Percentiles rank a stretch among this genome's conserved stretches.
Conservation (phyloP, 805 yeast genomes). For the Diddensiella santjacobensis region DNA sequence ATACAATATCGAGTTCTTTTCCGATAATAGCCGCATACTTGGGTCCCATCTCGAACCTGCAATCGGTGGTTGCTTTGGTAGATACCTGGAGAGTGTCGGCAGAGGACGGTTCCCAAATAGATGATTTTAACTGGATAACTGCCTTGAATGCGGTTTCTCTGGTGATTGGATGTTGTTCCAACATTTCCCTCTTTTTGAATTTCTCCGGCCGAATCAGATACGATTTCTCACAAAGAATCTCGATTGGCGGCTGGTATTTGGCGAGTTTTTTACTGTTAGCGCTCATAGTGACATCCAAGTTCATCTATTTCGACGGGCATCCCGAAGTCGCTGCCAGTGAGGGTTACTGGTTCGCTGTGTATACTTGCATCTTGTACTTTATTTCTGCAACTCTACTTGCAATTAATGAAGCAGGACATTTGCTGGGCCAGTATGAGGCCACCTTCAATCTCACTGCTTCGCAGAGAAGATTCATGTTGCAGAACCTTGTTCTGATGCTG, state of each 20-base stretch:
- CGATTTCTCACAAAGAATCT: constrained; percentile 55
- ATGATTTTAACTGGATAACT: constrained; percentile 43
- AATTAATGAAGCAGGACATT: constrained; percentile 61
- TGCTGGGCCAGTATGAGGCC: constrained; percentile 59
- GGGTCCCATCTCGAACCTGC: constrained; percentile 75
- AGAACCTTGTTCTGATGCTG: constrained; percentile 56
- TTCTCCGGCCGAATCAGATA: constrained; percentile 56
- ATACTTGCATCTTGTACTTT: constrained; percentile 61
- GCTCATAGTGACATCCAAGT: constrained; percentile 42
- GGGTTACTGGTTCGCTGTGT: constrained; percentile 77
- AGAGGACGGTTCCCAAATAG: constrained; percentile 17
- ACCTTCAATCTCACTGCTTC: constrained; percentile 60
- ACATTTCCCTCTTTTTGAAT: constrained; percentile 64
- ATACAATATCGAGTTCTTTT: constrained; percentile 58
- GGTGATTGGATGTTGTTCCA: constrained; percentile 59
- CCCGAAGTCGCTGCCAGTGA: constrained; percentile 35
- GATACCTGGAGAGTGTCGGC: constrained; percentile 58
- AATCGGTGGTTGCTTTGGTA: constrained; percentile 66
- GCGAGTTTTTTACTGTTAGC: constrained; percentile 54
- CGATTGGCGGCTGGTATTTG: constrained; percentile 59
- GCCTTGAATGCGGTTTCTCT: constrained; percentile 61
- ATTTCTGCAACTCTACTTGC: constrained; percentile 50
- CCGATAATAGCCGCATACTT: constrained; percentile 75
- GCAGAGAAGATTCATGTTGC: constrained; percentile 72
- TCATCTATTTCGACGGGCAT: constrained; percentile 29